phyloP scores from a whole-genome alignment of 441 rosid genomes.

The Erodium moschatum region DNA sequence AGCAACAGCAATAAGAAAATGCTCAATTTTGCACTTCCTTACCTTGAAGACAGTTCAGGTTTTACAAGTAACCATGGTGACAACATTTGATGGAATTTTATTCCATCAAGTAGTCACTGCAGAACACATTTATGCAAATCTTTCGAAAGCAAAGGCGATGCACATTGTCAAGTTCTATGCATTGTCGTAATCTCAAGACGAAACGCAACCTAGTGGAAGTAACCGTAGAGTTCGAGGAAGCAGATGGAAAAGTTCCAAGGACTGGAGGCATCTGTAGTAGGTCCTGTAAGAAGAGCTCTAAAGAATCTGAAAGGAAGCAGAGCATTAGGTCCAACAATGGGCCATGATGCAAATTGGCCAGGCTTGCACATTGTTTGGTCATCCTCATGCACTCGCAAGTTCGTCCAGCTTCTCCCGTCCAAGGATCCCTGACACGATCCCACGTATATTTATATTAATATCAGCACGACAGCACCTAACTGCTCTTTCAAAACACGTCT shows the following conservation, averaged over 20 bases:
- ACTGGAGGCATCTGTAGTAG: conserved; percentile 55
- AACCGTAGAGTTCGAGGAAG: conserved; percentile 87
- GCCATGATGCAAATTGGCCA: conserved; percentile 88
- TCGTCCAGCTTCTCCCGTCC: conserved; percentile 70
- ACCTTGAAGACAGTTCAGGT: too few relatives aligned
- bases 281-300: conserved; percentile 60
- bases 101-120: too few relatives aligned
- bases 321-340: conserved; percentile 54
- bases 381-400: conserved; percentile 60
- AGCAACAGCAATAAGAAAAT: too few relatives aligned
- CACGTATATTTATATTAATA: not conserved
- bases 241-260: conserved; percentile 85
- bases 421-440: conserved; percentile 53
- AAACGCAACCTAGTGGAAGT: conserved; percentile 38
- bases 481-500: not conserved
- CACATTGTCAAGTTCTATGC: not conserved
- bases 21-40: too few relatives aligned
- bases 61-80: too few relatives aligned
- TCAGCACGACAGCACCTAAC: not conserved
- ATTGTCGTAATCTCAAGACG: not conserved
- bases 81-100: too few relatives aligned
- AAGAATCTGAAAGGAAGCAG: conserved; percentile 77
- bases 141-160: not conserved
- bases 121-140: not conserved
- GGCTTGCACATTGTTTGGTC: conserved; percentile 75